Evolutionary conservation across 1,284 basidiomycete genomes (phyloP), one percentile per base, ranked within the genome.

Genomic region (Cryptococcus deneoformans): DNA sequence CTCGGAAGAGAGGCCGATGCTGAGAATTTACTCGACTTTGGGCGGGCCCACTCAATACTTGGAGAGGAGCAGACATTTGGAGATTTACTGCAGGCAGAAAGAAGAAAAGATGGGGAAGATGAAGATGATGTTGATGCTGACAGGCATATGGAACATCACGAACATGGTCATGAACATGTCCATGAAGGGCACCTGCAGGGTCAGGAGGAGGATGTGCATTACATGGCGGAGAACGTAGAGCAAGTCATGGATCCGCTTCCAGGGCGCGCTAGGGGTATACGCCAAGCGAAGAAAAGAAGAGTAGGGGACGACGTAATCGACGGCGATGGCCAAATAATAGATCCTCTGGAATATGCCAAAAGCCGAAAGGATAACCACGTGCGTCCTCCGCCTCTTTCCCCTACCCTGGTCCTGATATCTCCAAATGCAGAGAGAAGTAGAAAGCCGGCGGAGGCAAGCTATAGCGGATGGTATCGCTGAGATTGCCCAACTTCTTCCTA

Each of bases 401-500:
- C 16, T 42, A 42, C 14, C 3, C 11, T 20, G 12, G 20, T 44
- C 1, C 42, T 53, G 44, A 53, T 35, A 29, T 45, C 5, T 37
- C 4, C 29, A 29, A 12, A 12, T 14, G 47, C 71, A 95, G 91
- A 96, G 96, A 88, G 94, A 97, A 78, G 94, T 97, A 10, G 94
- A 98, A 77, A 88, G 93, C 57, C 85, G 92, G 46, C 87, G 94
- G 52, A 83, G 94, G 56, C 90, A 92, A 16, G 93, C 92, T 68
- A 97, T 98, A 80, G 95, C 95, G 75, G 90, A 94, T 60, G 93
- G 93, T 0, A 96, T 98, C 79, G 92, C 89, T 72, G 89, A 92
- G 71, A 86, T 98, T 29, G 88, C 89, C 1, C 84, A 87, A 7
- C 91, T 94, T 66, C 88, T 96, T 2, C 93, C 93, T 6, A 88